Percentiles rank a stretch among this genome's conserved stretches.
phyloP scores from a whole-genome alignment of 495 filamentous ascomycete species.

The Xylaria telfairii region DNA sequence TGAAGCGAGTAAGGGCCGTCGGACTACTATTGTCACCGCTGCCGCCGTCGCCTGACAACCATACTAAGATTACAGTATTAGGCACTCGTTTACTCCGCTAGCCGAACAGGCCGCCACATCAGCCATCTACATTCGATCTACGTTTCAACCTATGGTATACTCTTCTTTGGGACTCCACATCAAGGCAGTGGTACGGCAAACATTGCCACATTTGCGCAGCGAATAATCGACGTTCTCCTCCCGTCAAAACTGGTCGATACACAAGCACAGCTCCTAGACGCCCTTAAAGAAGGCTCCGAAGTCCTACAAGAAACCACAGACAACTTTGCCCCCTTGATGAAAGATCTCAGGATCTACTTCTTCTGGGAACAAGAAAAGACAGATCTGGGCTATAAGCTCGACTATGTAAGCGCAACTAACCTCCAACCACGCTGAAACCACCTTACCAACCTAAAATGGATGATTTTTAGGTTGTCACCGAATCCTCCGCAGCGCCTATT shows the following conservation, averaged over 20 bases:
- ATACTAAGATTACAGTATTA: constrained; percentile 10
- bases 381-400: constrained; percentile 39
- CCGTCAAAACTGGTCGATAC: constrained; percentile 22
- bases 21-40: neutral
- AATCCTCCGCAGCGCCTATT: constrained; percentile 45
- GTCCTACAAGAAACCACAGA: constrained; percentile 51
- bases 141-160: constrained; percentile 43
- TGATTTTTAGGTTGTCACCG: constrained; percentile 34
- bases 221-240: constrained; percentile 17
- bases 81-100: constrained; percentile 38
- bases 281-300: constrained; percentile 46
- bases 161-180: constrained; percentile 53
- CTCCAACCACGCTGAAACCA: too few relatives aligned
- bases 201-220: constrained; percentile 16
- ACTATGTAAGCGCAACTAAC: constrained; percentile 32
- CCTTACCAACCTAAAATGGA: neutral
- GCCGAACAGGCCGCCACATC: constrained; percentile 29
- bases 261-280: constrained; percentile 37
- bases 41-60: neutral
- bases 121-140: constrained; percentile 46
- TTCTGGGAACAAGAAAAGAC: constrained; percentile 54
- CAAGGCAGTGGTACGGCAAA: constrained; percentile 16
- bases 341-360: constrained; percentile 47
- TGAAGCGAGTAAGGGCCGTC: constrained; percentile 14
- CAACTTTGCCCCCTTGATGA: constrained; percentile 51